Percentiles rank a stretch among this genome's conserved stretches.
phyloP scores from a whole-genome alignment of 768 basidiomycete genomes.

The Suillus alpinus region DNA sequence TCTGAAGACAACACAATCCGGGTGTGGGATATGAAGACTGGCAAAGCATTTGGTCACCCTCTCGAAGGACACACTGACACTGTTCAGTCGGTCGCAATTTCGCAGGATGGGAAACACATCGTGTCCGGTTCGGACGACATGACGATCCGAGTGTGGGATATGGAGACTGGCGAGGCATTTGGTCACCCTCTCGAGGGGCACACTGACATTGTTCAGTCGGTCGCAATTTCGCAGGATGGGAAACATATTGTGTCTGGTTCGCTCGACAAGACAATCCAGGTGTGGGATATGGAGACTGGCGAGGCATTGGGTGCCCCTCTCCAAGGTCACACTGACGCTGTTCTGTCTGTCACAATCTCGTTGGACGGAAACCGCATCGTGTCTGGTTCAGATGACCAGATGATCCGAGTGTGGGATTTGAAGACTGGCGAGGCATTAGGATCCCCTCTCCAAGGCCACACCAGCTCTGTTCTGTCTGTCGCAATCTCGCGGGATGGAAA shows the following conservation, averaged over 20 bases:
- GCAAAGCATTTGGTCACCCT: neutral
- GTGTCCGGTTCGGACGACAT: conserved; percentile 8
- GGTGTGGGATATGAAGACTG: conserved; percentile 1
- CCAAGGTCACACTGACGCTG: neutral
- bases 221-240: neutral
- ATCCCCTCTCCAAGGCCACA: conserved; percentile 1
- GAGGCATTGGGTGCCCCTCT: neutral
- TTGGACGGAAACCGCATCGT: neutral
- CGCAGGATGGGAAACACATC: neutral
- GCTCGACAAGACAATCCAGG: neutral
- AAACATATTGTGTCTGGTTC: conserved; percentile 1
- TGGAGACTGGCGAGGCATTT: conserved; percentile 16
- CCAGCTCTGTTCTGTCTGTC: neutral
- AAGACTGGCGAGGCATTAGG: neutral
- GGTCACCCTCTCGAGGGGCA: conserved; percentile 10
- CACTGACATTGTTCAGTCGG: neutral
- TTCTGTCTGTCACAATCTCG: neutral
- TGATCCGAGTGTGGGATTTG: conserved; percentile 1
- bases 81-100: neutral
- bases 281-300: conserved; percentile 12
- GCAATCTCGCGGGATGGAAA: conserved; percentile 4
- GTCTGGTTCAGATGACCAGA: conserved; percentile 3
- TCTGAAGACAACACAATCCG: neutral
- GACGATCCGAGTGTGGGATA: conserved; percentile 13
- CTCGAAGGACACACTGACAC: neutral